phyloP scores from a whole-genome alignment of 371 early-diverging fungal genomes.

The Syncephalastrum monosporum region DNA sequence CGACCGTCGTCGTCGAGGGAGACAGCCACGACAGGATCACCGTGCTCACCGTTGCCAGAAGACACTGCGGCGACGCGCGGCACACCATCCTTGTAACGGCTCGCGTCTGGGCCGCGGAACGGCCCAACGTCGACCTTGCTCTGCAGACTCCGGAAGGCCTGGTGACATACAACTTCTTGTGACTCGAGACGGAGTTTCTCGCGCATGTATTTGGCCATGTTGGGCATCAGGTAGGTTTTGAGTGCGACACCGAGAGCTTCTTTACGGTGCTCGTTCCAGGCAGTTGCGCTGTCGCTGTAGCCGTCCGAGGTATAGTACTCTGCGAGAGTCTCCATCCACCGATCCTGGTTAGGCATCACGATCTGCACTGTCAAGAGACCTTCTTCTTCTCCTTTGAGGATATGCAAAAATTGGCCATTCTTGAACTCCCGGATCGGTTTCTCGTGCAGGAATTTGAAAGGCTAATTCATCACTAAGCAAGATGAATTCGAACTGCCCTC shows the following conservation, averaged over 20 bases:
- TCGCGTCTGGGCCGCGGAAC: conserved; percentile 50
- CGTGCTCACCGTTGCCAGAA: conserved; percentile 75
- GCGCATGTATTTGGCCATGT: conserved; percentile 72
- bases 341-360: conserved; percentile 58
- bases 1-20: conserved; percentile 79
- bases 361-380: conserved; percentile 73
- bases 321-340: conserved; percentile 56
- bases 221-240: conserved; percentile 67
- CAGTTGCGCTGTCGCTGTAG: conserved; percentile 59
- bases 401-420: conserved; percentile 74
- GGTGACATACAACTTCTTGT: conserved; percentile 66
- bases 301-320: conserved; percentile 64
- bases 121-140: conserved; percentile 77
- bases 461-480: conserved; percentile 22
- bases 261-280: conserved; percentile 83
- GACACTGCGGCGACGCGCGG: conserved; percentile 86
- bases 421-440: conserved; percentile 76
- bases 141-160: conserved; percentile 65
- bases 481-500: neutral
- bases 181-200: conserved; percentile 76
- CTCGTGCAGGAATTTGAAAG: conserved; percentile 82
- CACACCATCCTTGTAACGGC: conserved; percentile 42
- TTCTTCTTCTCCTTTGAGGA: conserved; percentile 75
- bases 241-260: conserved; percentile 64
- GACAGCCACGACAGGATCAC: conserved; percentile 72